Evolutionary conservation across 2,329 filamentous ascomycete species (phyloP), one percentile per base, ranked within the genome.

Genomic region (Fusarium sp.): DNA sequence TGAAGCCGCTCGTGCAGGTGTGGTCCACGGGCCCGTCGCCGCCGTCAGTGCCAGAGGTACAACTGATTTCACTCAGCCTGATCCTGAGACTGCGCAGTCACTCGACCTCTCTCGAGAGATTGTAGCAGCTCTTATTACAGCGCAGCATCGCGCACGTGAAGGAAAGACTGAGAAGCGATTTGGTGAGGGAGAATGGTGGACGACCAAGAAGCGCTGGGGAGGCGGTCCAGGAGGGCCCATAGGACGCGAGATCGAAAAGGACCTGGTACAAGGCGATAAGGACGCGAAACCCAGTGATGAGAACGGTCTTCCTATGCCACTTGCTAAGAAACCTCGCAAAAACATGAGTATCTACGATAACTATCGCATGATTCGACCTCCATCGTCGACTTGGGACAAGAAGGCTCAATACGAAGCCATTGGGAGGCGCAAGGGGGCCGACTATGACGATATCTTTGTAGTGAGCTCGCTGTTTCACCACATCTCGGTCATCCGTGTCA

Each of bases 381-480:
- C 90, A 0, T 80, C 86, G 15, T 81, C 84, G 11, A 86, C 84
- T 27, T 92, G 90, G 90, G 90, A 92, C 75, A 84, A 83, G 64
- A 90, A 90, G 80, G 85, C 86, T 35, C 83, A 84, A 38, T 91
- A 91, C 76, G 79, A 83, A 67, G 84, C 88, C 27, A 88, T 92
- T 63, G 89, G 89, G 10, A 86, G 85, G 69, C 78, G 79, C 16
- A 73, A 74, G 3, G 86, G 85, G 5, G 82, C 79, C 4, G 82
- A 82, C 38, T 87, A 86, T 74, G 90, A 92, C 71, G 89, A 92
- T 73, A 81, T 91, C 4, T 91, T 90, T 70, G 82, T 92, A 44
- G 78, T 91, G 44, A 90, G 88, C 78, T 85, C 84, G 9, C 78
- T 91, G 35, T 90, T 90, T 77, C 90, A 92, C 74, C 90, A 92